Evolutionary conservation across 1,139 yeast genomes (phyloP), one percentile per base, ranked within the genome.

Genomic region (Yamadazyma pseudoaaseri): DNA sequence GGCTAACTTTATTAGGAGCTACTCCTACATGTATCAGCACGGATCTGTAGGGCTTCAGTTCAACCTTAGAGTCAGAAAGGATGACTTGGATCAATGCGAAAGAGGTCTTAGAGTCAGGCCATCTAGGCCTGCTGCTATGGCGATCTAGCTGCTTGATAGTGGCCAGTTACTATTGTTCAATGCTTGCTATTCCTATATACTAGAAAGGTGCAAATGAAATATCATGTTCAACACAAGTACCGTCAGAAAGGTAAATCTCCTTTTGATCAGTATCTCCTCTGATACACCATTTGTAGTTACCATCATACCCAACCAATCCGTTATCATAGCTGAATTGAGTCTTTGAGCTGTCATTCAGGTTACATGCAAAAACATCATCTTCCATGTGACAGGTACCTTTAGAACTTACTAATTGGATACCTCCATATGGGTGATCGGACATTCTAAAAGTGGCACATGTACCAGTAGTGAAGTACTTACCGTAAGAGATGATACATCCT

Each of bases 401-500:
- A 24, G 86, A 75, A 1, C 90, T 73, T 37, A 67, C 69, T 23
- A 86, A 51, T 37, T 77, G 73, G 27, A 81, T 75, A 34, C 76
- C 48, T 16, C 42, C 61, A n/a, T n/a, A n/a, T n/a, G n/a, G n/a
- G n/a, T n/a, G n/a, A n/a, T n/a, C n/a, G n/a, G n/a, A n/a, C 11
- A 68, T 48, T 11, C 70, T 66, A 26, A 42, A 47, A 4, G 84
- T 79, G 3, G 96, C 97, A 59, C 97, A 90, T 1, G 95, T 79
- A 1, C 96, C 97, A 23, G 77, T 70, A 5, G 72, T 60, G 60
- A 81, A 86, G 90, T 95, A 89, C 46, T 79, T 75, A 5, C 97
- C 97, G 50, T 78, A 84, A 41, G 83, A 76, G 48, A 89, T 89
- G 37, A 89, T 62, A 60, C 96, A 87, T 2, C 96, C 96, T 4